Conservation (phyloP, 2,329 filamentous ascomycete genomes). For the Grosmannia penicillata region DNA sequence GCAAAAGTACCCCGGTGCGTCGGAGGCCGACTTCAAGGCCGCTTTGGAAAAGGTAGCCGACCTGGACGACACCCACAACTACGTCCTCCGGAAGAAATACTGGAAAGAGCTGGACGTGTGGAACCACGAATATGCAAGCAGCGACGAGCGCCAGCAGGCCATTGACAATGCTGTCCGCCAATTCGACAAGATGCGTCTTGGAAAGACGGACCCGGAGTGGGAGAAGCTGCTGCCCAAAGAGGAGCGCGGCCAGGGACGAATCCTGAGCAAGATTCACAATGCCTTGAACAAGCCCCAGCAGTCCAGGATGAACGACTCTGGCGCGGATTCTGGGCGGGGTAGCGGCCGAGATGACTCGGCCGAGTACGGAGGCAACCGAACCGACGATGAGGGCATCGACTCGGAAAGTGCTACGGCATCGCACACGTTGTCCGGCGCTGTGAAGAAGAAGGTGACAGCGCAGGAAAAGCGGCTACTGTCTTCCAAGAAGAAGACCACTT, state of each 20-base stretch:
- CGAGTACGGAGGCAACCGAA: conserved; percentile 6
- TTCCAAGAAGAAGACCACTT: conserved; percentile 23
- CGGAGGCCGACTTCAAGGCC: conserved; percentile 35
- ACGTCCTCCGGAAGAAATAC: conserved; percentile 38
- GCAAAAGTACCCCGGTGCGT: conserved; percentile 32
- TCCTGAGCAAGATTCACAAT: conserved; percentile 46
- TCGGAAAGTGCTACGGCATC: conserved; percentile 4
- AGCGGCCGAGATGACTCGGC: conserved; percentile 26
- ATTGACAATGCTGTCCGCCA: conserved; percentile 45
- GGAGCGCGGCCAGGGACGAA: conserved; percentile 44
- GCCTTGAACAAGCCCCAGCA: conserved; percentile 35
- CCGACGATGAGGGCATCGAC: conserved; percentile 15
- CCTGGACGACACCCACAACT: conserved; percentile 34
- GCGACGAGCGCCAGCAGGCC: conserved; percentile 40
- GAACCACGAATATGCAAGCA: conserved; percentile 40
- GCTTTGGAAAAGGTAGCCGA: conserved; percentile 45
- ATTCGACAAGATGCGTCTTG: conserved; percentile 44
- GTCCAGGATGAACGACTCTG: conserved; percentile 33
- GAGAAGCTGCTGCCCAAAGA: conserved; percentile 42
- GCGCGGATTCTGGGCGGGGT: conserved; percentile 19
- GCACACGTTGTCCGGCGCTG: no score
- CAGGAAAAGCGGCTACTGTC: conserved; percentile 41
- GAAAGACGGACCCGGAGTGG: conserved; percentile 42
- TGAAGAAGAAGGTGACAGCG: conserved; percentile 35
- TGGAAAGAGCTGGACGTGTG: conserved; percentile 53